phyloP scores from a whole-genome alignment of 495 filamentous ascomycete genomes.

The Poronia punctata region DNA sequence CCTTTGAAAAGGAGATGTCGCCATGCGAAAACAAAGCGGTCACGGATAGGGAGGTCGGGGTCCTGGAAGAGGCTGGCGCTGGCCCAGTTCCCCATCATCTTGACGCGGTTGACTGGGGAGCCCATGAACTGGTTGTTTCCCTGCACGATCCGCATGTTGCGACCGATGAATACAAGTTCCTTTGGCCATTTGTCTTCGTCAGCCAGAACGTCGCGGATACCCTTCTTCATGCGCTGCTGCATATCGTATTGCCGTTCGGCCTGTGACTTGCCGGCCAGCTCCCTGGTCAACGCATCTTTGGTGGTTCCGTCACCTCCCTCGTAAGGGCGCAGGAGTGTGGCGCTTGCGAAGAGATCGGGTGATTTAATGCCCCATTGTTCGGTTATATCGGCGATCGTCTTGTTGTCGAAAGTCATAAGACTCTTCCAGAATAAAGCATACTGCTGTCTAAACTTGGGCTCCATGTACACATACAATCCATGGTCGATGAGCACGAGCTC shows the following conservation, averaged over 20 bases:
- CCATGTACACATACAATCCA: constrained; percentile 89
- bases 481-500: constrained; percentile 96
- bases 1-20: constrained; percentile 71
- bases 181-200: constrained; percentile 91
- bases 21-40: constrained; percentile 48
- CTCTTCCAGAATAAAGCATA: constrained; percentile 92
- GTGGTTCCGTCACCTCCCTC: constrained; percentile 69
- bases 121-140: constrained; percentile 66
- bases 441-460: constrained; percentile 74
- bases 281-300: constrained; percentile 46
- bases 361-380: constrained; percentile 78
- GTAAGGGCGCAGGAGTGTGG: constrained; percentile 85
- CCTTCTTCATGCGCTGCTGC: constrained; percentile 76
- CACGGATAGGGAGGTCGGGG: constrained; percentile 28
- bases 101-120: constrained; percentile 88
- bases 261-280: constrained; percentile 49
- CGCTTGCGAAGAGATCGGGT: constrained; percentile 82
- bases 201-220: constrained; percentile 73
- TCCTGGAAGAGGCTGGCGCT: constrained; percentile 68
- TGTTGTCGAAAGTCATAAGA: constrained; percentile 88
- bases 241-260: constrained; percentile 71
- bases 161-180: constrained; percentile 90
- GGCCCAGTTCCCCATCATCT: constrained; percentile 90
- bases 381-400: constrained; percentile 62
- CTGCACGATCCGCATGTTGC: constrained; percentile 88